Evolutionary conservation across 2,329 filamentous ascomycete genomes (phyloP).

Genomic region (Conoideocrella luteorostrata): DNA sequence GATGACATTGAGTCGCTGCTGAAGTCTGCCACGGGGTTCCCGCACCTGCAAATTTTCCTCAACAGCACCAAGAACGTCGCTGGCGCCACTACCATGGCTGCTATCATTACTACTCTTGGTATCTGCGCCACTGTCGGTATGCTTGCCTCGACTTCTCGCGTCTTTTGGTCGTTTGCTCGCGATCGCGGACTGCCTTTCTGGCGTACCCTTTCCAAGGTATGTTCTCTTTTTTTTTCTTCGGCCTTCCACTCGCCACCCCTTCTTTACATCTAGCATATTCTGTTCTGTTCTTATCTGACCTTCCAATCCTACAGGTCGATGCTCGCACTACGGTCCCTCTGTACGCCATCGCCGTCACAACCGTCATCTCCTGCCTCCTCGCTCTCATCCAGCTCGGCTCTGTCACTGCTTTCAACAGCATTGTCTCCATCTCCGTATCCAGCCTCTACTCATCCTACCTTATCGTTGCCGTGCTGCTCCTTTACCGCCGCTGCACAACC

Average conservation of each 20-base stretch:
- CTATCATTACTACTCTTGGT: conserved; percentile 42
- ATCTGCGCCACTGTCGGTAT: conserved; percentile 45
- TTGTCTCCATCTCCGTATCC: conserved; percentile 22
- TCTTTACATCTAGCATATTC: no score
- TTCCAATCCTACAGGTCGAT: no score
- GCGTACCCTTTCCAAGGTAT: conserved; percentile 20
- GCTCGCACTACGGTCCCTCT: conserved; percentile 23
- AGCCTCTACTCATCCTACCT: conserved; percentile 25
- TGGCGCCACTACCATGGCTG: conserved; percentile 43
- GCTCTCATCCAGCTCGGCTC: conserved; percentile 28
- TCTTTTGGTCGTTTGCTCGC: conserved; percentile 47
- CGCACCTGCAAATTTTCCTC: conserved; percentile 53
- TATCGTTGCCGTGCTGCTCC: conserved; percentile 19
- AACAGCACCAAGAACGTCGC: conserved; percentile 40
- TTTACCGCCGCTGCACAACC: conserved; percentile 22
- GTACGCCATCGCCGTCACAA: conserved; percentile 21
- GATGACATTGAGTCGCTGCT: neutral
- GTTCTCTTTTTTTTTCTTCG: no score
- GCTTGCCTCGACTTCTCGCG: conserved; percentile 50
- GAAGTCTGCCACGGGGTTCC: conserved; percentile 43
- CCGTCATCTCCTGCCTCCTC: conserved; percentile 21
- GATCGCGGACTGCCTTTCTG: conserved; percentile 26
- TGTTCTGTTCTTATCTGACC: no score
- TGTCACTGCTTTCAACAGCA: conserved; percentile 21
- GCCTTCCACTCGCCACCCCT: no score